Evolutionary conservation across 495 filamentous ascomycete species (phyloP).

Genomic region (Sabuloglossum arenarium): DNA sequence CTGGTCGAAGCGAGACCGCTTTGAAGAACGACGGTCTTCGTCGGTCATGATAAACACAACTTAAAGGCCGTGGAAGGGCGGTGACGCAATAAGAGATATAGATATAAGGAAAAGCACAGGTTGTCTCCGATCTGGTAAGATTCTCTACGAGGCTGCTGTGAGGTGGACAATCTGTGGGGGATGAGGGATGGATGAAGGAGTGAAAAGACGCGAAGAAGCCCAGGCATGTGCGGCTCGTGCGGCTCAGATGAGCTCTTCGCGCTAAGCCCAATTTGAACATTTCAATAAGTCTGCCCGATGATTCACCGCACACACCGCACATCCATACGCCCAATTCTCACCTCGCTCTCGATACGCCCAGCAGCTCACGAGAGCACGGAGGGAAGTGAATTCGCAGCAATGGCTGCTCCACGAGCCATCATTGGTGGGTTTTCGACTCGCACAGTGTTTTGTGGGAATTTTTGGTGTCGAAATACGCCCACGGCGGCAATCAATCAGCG

Average conservation of each 20-base stretch:
- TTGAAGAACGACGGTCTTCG: constrained; percentile 41
- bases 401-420: constrained; percentile 20
- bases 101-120: not conserved
- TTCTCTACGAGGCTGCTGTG: not conserved
- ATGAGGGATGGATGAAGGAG: not conserved
- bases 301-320: not conserved
- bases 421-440: constrained; percentile 12
- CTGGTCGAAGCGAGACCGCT: constrained; percentile 85
- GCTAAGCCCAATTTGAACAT: not conserved
- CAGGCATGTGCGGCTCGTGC: constrained; percentile 3
- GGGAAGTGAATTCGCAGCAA: constrained; percentile 5
- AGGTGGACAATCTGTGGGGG: not conserved
- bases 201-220: not conserved
- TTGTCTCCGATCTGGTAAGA: not conserved
- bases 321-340: not conserved
- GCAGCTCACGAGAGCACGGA: not conserved
- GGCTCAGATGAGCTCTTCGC: not conserved
- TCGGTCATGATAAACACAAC: constrained; percentile 40
- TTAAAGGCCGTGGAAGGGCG: not conserved
- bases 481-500: not conserved
- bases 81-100: not conserved
- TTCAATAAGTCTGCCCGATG: not conserved
- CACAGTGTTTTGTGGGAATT: not conserved
- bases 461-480: not conserved
- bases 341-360: not conserved